Conservation (phyloP, 805 yeast genomes). For the Saccharomycopsis olivae region DNA sequence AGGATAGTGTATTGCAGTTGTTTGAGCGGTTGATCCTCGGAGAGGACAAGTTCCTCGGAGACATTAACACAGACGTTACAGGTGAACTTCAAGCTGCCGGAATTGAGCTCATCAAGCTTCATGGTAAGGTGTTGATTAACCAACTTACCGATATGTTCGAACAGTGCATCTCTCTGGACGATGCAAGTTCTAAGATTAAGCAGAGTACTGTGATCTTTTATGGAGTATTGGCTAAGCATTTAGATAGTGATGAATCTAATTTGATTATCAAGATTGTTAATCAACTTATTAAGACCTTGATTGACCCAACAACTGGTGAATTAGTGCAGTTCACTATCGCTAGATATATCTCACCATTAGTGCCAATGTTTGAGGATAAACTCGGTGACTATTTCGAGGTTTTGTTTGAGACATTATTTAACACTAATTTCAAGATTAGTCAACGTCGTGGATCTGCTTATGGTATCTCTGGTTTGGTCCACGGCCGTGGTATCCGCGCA, state of each 20-base stretch:
- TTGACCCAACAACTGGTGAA: constrained; percentile 70
- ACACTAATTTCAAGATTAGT: constrained; percentile 32
- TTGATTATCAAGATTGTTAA: constrained; percentile 48
- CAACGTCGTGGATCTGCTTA: constrained; percentile 91
- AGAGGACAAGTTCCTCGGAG: constrained; percentile 51
- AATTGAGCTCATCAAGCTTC: constrained; percentile 50
- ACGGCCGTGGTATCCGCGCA: constrained; percentile 79
- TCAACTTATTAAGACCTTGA: constrained; percentile 57
- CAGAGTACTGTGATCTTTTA: constrained; percentile 80
- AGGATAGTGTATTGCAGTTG: constrained; percentile 37
- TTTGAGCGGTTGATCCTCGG: constrained; percentile 52
- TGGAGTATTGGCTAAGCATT: constrained; percentile 85
- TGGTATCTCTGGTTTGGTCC: constrained; percentile 88
- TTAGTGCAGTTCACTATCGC: constrained; percentile 84
- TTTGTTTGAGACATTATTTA: constrained; percentile 51
- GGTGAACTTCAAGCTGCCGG: constrained; percentile 90
- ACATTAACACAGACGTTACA: constrained; percentile 59
- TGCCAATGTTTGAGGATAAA: constrained; percentile 39
- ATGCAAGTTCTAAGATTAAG: constrained; percentile 32
- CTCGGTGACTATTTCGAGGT: constrained; percentile 45
- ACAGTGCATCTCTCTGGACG: constrained; percentile 37
- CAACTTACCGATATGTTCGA: constrained; percentile 76
- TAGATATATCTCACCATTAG: constrained; percentile 78
- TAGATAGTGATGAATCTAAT: constrained; percentile 56
- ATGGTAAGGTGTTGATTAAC: constrained; percentile 64